Evolutionary conservation across 768 basidiomycete species (phyloP), one percentile per base, ranked within the genome.

Genomic region (Thelephora aurantiotincta): DNA sequence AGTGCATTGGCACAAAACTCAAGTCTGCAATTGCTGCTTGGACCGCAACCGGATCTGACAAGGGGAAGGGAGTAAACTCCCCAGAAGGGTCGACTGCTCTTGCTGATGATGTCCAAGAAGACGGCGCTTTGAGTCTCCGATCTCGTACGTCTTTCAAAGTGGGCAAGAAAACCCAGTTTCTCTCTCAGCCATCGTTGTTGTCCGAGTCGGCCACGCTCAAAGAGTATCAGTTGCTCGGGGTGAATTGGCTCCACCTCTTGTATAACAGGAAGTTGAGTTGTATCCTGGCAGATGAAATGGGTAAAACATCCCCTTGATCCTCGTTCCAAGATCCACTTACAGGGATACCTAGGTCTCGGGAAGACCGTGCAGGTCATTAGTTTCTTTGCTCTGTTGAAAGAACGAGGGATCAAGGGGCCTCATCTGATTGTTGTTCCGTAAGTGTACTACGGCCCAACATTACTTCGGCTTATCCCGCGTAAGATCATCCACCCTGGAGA

Each of bases 321-420:
- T 45, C 33, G 20, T 48, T 48, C 33, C 48, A 12, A 54, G 26
- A 57, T 50, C 26, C 19, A 48, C 45, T n/a, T n/a, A n/a, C n/a
- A n/a, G n/a, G 44, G 23, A 20, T 26, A 26, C 23, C 43, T 47
- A 96, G 94, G 94, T 58, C 80, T 99, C 53, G 96, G 96, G 22
- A 99, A 99, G 71, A 99, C 96, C 2, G 86, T 94, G 35, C 96
- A 99, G 66, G 96, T 99, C 47, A 99, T 99, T 61, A 86, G 92
- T 47, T 96, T 99, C 68, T 77, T 98, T 51, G 87, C 93, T 3
- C 74, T 86, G 56, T 71, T 98, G 45, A 88, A 86, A 60, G 86
- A 90, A 56, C 73, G 68, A 44, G 85, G 83, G 14, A 73, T 71
- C 46, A 72, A 70, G 47, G 94, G 92, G 0, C 92, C 93, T 12